Evolutionary conservation across 352 stramenopile species (phyloP).

Genomic region (Globisporangium nagaii): DNA sequence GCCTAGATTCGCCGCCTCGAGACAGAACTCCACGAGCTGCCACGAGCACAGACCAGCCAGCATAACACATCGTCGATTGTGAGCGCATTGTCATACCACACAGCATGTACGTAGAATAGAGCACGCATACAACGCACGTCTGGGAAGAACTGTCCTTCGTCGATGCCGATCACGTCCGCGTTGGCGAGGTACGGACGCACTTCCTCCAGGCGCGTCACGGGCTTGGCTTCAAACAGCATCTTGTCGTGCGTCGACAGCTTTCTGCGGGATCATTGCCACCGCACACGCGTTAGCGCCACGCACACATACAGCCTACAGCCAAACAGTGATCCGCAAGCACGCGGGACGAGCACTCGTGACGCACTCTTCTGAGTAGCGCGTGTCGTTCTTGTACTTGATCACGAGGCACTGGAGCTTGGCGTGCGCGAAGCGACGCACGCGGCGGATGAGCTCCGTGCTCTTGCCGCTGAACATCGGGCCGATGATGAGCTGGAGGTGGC

Average conservation of each 20-base stretch:
- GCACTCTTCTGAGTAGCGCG: conserved; percentile 68
- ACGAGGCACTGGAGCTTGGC: conserved; percentile 75
- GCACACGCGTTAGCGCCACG: neutral
- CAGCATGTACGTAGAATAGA: no score
- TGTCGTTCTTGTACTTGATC: conserved; percentile 79
- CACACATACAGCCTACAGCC: neutral
- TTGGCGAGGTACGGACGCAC: conserved; percentile 49
- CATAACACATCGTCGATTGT: neutral
- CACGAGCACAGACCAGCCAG: neutral
- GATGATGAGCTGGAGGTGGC: conserved; percentile 78
- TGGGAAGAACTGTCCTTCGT: conserved; percentile 85
- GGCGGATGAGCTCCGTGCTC: conserved; percentile 82
- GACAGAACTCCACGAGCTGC: conserved; percentile 72
- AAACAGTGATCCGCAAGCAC: neutral
- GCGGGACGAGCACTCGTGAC: conserved; percentile 6
- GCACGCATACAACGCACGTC: conserved; percentile 32
- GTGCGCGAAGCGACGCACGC: conserved; percentile 76
- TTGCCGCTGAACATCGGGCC: conserved; percentile 88
- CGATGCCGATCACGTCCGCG: conserved; percentile 83
- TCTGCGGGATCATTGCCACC: conserved; percentile 13
- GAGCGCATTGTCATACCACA: no score
- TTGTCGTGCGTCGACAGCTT: conserved; percentile 78
- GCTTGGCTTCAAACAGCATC: conserved; percentile 57
- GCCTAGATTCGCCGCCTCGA: conserved; percentile 55
- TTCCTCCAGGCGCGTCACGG: conserved; percentile 50